Conservation (phyloP, 305 asterid species). For the Withania somnifera region DNA sequence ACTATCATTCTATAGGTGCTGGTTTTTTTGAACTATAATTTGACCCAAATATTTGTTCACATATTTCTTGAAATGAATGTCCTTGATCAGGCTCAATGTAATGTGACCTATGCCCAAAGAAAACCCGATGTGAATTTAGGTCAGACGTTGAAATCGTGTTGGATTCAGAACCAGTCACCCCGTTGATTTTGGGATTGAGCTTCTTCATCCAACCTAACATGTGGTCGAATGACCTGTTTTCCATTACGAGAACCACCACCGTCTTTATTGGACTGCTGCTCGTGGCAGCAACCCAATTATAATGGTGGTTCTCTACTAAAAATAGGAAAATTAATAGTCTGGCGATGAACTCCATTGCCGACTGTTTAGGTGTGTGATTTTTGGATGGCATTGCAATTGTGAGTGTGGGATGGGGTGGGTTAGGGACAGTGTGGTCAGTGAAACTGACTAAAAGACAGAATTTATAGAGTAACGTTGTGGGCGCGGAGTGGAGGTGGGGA, state of each 20-base stretch:
- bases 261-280: slow-evolving; percentile 51
- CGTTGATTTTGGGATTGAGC: slow-evolving; percentile 67
- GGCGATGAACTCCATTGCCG: not conserved
- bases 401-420: not conserved
- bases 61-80: slow-evolving; percentile 81
- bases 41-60: slow-evolving; percentile 87
- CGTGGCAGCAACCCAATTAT: not conserved
- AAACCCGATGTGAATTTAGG: slow-evolving; percentile 38
- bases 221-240: slow-evolving; percentile 92
- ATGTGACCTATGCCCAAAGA: slow-evolving; percentile 45
- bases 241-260: slow-evolving; percentile 88
- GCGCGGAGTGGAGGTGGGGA: not conserved
- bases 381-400: not conserved
- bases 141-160: slow-evolving; percentile 39
- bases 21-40: slow-evolving; percentile 23
- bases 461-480: not conserved
- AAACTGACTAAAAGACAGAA: not conserved
- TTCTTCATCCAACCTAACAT: slow-evolving; percentile 97
- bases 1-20: slow-evolving; percentile 79
- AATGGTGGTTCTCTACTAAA: slow-evolving; percentile 3
- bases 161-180: slow-evolving; percentile 67
- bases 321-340: slow-evolving; percentile 3
- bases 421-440: not conserved
- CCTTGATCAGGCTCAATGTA: slow-evolving; percentile 96
- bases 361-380: not conserved